Evolutionary conservation across 768 basidiomycete genomes (phyloP).

Genomic region (Butyriboletus loyo): DNA sequence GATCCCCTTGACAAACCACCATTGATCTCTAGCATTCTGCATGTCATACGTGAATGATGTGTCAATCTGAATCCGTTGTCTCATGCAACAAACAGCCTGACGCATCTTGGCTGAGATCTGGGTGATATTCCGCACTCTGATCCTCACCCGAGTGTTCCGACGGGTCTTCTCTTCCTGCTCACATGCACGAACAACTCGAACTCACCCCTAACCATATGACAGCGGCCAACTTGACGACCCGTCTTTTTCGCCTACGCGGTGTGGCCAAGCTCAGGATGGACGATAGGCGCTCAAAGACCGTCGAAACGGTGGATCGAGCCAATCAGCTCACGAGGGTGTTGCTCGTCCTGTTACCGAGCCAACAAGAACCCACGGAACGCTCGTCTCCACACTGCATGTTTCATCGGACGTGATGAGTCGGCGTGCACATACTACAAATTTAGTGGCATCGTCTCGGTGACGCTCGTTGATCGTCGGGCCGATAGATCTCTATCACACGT

Average conservation of each 20-base stretch:
- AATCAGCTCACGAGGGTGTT: background rate
- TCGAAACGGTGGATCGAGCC: background rate
- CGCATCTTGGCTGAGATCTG: background rate
- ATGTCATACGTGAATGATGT: background rate
- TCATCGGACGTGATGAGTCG: slow-evolving; percentile 14
- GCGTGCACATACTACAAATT: no score
- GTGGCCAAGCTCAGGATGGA: background rate
- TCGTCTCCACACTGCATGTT: background rate
- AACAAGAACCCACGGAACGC: background rate
- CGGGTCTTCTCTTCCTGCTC: background rate
- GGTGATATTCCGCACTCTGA: background rate
- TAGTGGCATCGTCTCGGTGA: background rate
- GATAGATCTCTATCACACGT: background rate
- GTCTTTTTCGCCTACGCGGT: background rate
- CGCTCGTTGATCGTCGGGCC: background rate
- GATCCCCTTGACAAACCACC: background rate
- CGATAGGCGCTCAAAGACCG: background rate
- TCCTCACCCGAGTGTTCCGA: background rate
- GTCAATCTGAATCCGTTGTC: background rate
- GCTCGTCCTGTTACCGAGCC: background rate
- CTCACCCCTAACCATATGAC: background rate
- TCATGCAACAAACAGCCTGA: background rate
- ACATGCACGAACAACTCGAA: background rate
- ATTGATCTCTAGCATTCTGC: background rate
- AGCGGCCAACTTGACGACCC: background rate